Evolutionary conservation across 139 green algal genomes (phyloP).

Genomic region (Chlorella sp.): DNA sequence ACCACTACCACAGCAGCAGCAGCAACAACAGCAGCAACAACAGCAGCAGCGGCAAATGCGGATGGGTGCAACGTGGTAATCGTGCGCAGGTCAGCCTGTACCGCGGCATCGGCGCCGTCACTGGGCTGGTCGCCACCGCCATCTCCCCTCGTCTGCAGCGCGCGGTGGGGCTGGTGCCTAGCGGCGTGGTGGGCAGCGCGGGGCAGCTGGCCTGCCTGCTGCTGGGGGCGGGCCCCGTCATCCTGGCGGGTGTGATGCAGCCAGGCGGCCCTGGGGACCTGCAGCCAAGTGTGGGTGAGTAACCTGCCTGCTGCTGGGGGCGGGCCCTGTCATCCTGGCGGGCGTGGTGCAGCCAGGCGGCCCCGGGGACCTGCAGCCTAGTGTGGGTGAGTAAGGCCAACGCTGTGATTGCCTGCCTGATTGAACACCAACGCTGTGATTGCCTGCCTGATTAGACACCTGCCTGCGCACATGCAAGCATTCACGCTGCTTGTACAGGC

Average conservation of each 20-base stretch:
- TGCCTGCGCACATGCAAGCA: not conserved
- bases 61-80: no score
- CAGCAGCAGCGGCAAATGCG: no score
- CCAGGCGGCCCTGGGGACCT: not conserved
- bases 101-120: conserved; percentile 53
- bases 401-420: not conserved
- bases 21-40: no score
- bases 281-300: not conserved
- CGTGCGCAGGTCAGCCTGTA: conserved; percentile 38
- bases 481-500: no score
- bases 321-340: not conserved
- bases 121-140: conserved; percentile 60
- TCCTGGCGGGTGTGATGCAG: not conserved
- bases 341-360: not conserved
- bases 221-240: conserved; percentile 4
- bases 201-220: conserved; percentile 10
- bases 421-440: no score
- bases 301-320: conserved; percentile 12
- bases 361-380: not conserved
- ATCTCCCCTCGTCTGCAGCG: conserved; percentile 30
- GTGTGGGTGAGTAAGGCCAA: not conserved
- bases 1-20: no score
- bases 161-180: not conserved
- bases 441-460: not conserved
- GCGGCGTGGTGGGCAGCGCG: conserved; percentile 3